Percentiles rank a stretch among this genome's conserved stretches.
phyloP scores from a whole-genome alignment of 805 yeast species.

The Myxozyma lipomycoides region DNA sequence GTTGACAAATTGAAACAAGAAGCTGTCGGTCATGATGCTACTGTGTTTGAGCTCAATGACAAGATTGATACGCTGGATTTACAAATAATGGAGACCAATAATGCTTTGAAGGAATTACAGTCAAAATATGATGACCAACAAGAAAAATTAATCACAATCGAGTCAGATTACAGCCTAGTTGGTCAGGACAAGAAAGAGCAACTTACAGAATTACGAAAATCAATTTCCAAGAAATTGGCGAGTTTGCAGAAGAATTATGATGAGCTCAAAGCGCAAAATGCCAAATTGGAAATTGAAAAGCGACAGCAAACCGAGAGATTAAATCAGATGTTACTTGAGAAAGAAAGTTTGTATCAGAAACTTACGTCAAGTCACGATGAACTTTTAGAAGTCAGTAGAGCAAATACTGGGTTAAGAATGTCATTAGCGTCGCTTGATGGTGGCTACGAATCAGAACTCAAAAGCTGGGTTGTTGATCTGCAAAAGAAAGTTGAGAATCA shows the following conservation, averaged over 20 bases:
- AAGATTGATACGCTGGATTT: not conserved
- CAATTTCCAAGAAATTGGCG: conserved; percentile 6
- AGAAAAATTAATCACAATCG: conserved; percentile 2
- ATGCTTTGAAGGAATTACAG: not conserved
- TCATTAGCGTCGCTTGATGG: conserved; percentile 21
- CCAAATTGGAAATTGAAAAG: conserved; percentile 2
- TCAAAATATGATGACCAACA: not conserved
- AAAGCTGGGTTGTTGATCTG: conserved; percentile 26
- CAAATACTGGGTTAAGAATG: conserved; percentile 22
- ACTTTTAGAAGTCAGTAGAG: conserved; percentile 23
- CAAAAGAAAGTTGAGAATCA: conserved; percentile 20
- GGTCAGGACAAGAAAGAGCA: conserved; percentile 16
- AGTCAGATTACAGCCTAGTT: conserved; percentile 11
- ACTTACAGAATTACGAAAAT: conserved; percentile 5
- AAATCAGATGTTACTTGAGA: conserved; percentile 12
- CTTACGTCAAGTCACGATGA: conserved; percentile 21
- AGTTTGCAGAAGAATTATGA: conserved; percentile 13
- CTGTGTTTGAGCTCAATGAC: not conserved
- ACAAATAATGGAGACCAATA: not conserved
- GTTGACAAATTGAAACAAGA: not conserved
- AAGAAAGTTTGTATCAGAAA: conserved; percentile 19
- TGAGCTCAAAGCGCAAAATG: conserved; percentile 2
- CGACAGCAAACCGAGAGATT: conserved; percentile 10
- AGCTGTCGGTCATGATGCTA: not conserved
- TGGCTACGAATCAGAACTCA: conserved; percentile 21